Evolutionary conservation across 2,329 filamentous ascomycete species (phyloP), one percentile per base, ranked within the genome.

Genomic region (Alternaria sp.): DNA sequence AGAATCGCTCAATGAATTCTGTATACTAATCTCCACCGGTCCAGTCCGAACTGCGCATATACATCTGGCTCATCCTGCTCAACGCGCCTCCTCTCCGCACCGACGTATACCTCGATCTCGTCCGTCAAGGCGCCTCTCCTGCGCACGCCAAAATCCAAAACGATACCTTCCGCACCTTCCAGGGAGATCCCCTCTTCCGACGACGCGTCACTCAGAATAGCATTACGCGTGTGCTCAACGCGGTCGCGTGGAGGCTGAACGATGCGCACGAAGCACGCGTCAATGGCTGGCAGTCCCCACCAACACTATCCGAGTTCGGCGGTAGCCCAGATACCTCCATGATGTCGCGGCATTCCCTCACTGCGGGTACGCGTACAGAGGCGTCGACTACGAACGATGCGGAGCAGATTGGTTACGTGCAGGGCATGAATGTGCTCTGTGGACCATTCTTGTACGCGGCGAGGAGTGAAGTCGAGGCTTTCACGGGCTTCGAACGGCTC

Each of bases 121-220:
- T 99, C 69, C 94, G 97, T 76, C 93, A 96, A 67, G 95, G 96
- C 66, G 92, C 95, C 23, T 98, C 95, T 4, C 94, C 95, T 1
- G 94, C 94, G 49, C 97, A 99, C 82, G 89, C 93, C 74, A 99
- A 99, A 83, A 99, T 99, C 77, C 92, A 94, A 78, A 97, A 99
- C 81, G 96, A 99, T 80, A 97, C 96, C 44, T 98, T 98, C 80
- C 93, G 96, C 72, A 99, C 96, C 1, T 86, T 99, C 58, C 96
- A 96, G 30, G 97, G 95, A 55, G 96, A 99, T 75, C 94, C 95
- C n/a, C 88, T 99, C 37, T 99, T 98, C 84, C 92, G 96, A 65
- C 90, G 96, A 30, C 91, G 95, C 61, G 96, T 99, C 63, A 97
- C 93, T 61, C 96, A 99, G 81, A 96, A 96, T 65, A 97, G 92